phyloP scores from a whole-genome alignment of 1,284 basidiomycete species.

The Pascua sp. region DNA sequence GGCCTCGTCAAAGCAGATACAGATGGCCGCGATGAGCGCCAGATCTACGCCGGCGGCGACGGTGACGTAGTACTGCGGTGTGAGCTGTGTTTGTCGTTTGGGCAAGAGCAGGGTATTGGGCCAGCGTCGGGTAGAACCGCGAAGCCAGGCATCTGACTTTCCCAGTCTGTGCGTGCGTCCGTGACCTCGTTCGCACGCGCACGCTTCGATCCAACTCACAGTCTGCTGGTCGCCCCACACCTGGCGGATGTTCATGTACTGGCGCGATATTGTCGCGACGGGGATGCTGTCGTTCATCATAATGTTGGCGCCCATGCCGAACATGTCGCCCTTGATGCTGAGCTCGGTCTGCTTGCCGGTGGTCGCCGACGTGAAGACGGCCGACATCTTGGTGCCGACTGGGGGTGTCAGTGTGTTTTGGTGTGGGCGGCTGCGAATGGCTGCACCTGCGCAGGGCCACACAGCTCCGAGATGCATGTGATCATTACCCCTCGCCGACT shows the following conservation, averaged over 20 bases:
- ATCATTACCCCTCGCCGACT: no score
- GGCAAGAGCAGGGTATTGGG: no score
- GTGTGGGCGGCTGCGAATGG: neutral
- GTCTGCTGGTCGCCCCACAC: conserved; percentile 40
- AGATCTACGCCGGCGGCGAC: conserved; percentile 52
- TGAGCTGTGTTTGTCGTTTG: no score
- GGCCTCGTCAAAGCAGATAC: conserved; percentile 51
- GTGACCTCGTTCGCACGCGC: no score
- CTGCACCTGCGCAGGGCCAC: neutral
- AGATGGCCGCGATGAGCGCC: conserved; percentile 48
- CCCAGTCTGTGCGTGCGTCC: no score
- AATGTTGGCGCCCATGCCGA: conserved; percentile 38
- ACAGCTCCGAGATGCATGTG: no score
- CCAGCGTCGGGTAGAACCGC: no score
- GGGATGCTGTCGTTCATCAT: conserved; percentile 29
- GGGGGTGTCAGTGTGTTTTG: neutral
- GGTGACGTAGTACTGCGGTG: conserved; percentile 41
- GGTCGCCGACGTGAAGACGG: conserved; percentile 34
- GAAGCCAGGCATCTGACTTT: no score
- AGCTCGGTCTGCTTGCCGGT: conserved; percentile 28
- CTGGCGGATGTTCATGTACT: conserved; percentile 34
- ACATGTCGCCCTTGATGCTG: conserved; percentile 39
- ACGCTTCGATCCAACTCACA: conserved; percentile 19
- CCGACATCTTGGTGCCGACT: conserved; percentile 44
- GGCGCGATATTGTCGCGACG: conserved; percentile 41